Percentiles rank a stretch among this genome's conserved stretches.
phyloP scores from a whole-genome alignment of 2,329 filamentous ascomycete species.

The Blastomyces emzantsi region DNA sequence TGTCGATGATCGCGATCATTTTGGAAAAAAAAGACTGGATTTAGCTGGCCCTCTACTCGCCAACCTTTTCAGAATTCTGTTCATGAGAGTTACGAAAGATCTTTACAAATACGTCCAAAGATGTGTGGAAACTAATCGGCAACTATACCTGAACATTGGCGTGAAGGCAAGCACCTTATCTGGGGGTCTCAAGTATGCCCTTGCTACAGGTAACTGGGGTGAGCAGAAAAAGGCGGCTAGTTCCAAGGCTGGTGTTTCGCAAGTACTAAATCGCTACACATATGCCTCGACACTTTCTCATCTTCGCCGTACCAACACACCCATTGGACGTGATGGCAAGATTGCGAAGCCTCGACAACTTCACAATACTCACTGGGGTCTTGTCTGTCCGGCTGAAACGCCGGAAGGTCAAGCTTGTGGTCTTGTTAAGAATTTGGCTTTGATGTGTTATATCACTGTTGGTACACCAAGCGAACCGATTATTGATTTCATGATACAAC shows the following conservation, averaged over 20 bases:
- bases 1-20: conserved; percentile 95
- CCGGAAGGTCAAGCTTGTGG: conserved; percentile 98
- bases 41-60: conserved; percentile 88
- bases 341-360: conserved; percentile 95
- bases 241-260: conserved; percentile 92
- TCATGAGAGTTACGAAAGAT: conserved; percentile 83
- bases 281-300: conserved; percentile 95
- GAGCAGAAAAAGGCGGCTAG: conserved; percentile 98
- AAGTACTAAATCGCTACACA: conserved; percentile 96
- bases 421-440: conserved; percentile 90
- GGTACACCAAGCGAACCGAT: conserved; percentile 86
- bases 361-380: conserved; percentile 97
- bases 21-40: conserved; percentile 96
- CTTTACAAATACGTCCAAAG: conserved; percentile 84
- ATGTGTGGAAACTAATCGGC: conserved; percentile 78
- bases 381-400: conserved; percentile 95
- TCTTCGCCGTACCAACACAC: conserved; percentile 93
- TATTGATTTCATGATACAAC: conserved; percentile 88
- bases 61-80: conserved; percentile 89
- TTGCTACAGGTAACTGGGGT: conserved; percentile 98
- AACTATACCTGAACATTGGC: conserved; percentile 84
- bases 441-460: conserved; percentile 98
- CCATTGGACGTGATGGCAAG: conserved; percentile 95
- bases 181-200: conserved; percentile 89
- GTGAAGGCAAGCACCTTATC: conserved; percentile 88